Conservation (phyloP, 1,284 basidiomycete species). For the Boletus subluridellus region DNA sequence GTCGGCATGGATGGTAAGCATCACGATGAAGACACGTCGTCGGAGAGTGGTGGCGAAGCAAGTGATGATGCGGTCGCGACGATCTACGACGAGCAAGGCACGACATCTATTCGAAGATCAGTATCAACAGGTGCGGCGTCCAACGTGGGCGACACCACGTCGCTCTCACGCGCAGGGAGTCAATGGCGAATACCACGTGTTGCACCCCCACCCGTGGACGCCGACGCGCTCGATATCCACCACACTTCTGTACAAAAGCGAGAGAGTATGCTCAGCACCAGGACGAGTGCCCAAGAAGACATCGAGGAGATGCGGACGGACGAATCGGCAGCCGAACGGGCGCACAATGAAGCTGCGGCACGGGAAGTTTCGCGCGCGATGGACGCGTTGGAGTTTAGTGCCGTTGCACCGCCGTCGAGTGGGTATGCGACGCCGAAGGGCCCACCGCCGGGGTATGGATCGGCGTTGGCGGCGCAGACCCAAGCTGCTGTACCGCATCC, state of each 20-base stretch:
- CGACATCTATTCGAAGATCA: slow-evolving; percentile 10
- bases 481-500: slow-evolving; percentile 1
- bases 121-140: slow-evolving; percentile 9
- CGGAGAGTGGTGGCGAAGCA: slow-evolving; percentile 11
- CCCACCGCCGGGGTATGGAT: slow-evolving; percentile 21
- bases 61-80: background rate
- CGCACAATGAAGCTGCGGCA: slow-evolving; percentile 61
- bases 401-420: slow-evolving; percentile 29
- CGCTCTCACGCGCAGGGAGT: slow-evolving; percentile 20
- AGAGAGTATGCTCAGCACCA: background rate
- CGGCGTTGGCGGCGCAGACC: slow-evolving; percentile 6
- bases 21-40: slow-evolving; percentile 12
- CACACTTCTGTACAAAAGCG: background rate
- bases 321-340: slow-evolving; percentile 36
- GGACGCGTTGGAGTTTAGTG: slow-evolving; percentile 50
- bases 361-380: slow-evolving; percentile 63
- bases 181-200: slow-evolving; percentile 29
- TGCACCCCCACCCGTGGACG: slow-evolving; percentile 27
- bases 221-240: slow-evolving; percentile 6
- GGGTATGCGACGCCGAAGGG: slow-evolving; percentile 23
- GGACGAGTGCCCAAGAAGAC: slow-evolving; percentile 3
- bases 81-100: slow-evolving; percentile 1
- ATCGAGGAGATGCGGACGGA: slow-evolving; percentile 10
- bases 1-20: slow-evolving; percentile 13
- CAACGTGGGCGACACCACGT: background rate